phyloP scores from a whole-genome alignment of 176 grass and related monocot species.

The Carex pumila region DNA sequence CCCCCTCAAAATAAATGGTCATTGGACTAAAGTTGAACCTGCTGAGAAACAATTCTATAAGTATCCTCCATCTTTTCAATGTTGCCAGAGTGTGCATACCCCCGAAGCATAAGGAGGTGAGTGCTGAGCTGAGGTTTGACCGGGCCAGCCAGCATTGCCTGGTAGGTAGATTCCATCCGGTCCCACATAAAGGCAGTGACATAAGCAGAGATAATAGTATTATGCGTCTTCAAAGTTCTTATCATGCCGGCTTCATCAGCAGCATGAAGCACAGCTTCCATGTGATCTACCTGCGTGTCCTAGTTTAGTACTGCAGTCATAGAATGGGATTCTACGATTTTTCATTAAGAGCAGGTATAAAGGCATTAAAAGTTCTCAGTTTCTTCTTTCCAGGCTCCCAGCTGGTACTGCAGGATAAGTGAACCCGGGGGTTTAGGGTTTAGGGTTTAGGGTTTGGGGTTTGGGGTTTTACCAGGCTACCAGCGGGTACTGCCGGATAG shows the following conservation, averaged over 20 bases:
- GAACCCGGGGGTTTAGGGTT: background rate
- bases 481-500: too few relatives aligned
- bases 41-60: constrained; percentile 42
- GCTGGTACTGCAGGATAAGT: background rate
- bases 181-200: constrained; percentile 86
- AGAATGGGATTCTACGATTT: background rate
- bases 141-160: constrained; percentile 36
- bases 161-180: constrained; percentile 51
- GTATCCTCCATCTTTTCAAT: constrained; percentile 70
- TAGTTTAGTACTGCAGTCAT: constrained; percentile 5
- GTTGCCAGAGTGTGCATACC: constrained; percentile 57
- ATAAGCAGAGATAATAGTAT: constrained; percentile 65
- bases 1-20: background rate
- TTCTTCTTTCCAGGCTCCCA: background rate
- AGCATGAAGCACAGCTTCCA: constrained; percentile 46
- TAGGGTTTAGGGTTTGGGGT: too few relatives aligned
- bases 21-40: background rate
- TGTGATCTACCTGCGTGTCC: constrained; percentile 41
- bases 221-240: constrained; percentile 55
- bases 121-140: constrained; percentile 58
- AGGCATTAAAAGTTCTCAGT: background rate
- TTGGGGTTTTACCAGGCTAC: too few relatives aligned
- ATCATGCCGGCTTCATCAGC: constrained; percentile 46
- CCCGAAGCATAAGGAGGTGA: constrained; percentile 67
- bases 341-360: background rate